A percentile compares a stretch with the other conserved stretches of the same genome.
These are phyloP conservation scores for Venturia nashicola DNA, from an alignment of 2,329 filamentous ascomycete species.

Conservation along the genomic window DNA sequence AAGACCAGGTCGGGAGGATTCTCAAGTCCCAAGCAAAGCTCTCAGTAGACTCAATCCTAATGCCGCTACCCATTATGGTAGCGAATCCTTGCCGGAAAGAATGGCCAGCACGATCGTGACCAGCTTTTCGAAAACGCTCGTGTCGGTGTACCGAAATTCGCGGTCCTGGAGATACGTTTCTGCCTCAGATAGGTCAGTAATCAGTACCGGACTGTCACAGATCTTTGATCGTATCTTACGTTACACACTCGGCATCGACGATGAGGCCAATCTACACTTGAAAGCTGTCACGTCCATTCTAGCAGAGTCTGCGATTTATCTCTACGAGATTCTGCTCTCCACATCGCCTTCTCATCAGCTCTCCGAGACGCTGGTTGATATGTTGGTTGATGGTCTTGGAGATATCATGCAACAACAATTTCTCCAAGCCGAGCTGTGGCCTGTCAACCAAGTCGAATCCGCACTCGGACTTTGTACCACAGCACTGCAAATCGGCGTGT, in stretches of 20 bases:
- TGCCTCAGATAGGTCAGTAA: slow-evolving; percentile 52
- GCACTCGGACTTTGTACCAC: slow-evolving; percentile 47
- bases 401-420: not conserved
- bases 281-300: slow-evolving; percentile 50
- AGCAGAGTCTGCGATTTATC: slow-evolving; percentile 58
- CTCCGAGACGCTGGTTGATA: slow-evolving; percentile 63
- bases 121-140: slow-evolving; percentile 60
- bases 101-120: slow-evolving; percentile 59
- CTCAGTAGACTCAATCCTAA: slow-evolving; percentile 31
- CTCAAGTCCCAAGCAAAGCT: slow-evolving; percentile 40
- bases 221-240: slow-evolving; percentile 60
- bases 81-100: slow-evolving; percentile 66
- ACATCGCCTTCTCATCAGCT: slow-evolving; percentile 56
- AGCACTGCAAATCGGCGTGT: slow-evolving; percentile 50
- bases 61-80: slow-evolving; percentile 16
- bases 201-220: slow-evolving; percentile 55
- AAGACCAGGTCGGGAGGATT: slow-evolving; percentile 48
- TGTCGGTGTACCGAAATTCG: slow-evolving; percentile 78
- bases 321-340: slow-evolving; percentile 66
- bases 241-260: slow-evolving; percentile 64
- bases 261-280: slow-evolving; percentile 33
- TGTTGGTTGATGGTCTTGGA: slow-evolving; percentile 48
- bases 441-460: slow-evolving; percentile 15
- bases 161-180: slow-evolving; percentile 72
- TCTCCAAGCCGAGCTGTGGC: not conserved